Percentiles rank a stretch among this genome's conserved stretches.
These are phyloP conservation scores for Psilocybe mexicana DNA, from an alignment of 1,284 basidiomycete genomes.

Conservation along the genomic window DNA sequence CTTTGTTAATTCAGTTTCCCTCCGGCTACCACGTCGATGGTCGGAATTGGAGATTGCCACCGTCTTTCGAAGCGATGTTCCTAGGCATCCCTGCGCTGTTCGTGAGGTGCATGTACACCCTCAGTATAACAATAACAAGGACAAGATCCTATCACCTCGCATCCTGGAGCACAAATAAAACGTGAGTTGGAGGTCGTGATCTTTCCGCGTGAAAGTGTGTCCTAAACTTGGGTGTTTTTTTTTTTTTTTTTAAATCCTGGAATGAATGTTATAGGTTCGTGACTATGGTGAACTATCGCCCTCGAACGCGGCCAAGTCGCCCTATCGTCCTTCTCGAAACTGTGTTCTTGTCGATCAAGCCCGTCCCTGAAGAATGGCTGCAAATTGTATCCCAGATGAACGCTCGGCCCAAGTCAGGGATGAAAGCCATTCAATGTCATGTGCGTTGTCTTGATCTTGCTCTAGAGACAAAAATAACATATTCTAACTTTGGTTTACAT, in stretches of 20 bases:
- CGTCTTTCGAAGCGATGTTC: constrained; percentile 39
- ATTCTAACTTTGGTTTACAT: background rate
- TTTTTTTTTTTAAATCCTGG: constrained; percentile 1
- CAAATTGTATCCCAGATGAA: constrained; percentile 38
- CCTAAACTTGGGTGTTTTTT: background rate
- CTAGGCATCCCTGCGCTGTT: constrained; percentile 37
- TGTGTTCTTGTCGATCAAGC: constrained; percentile 43
- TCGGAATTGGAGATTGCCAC: constrained; percentile 37
- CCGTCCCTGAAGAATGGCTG: constrained; percentile 47
- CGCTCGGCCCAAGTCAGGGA: constrained; percentile 25
- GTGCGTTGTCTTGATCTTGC: constrained; percentile 30
- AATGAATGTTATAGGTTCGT: constrained; percentile 22
- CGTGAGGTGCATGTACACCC: constrained; percentile 35
- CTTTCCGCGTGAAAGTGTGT: background rate
- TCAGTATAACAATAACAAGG: constrained; percentile 37
- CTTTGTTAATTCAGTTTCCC: constrained; percentile 43
- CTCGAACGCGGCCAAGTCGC: constrained; percentile 28
- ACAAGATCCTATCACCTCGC: constrained; percentile 28
- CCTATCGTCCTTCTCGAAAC: constrained; percentile 24
- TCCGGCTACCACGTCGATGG: constrained; percentile 32
- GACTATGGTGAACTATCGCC: constrained; percentile 29
- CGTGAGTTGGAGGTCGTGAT: constrained; percentile 25
- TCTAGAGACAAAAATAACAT: background rate
- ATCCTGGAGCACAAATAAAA: constrained; percentile 35
- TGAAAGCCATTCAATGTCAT: constrained; percentile 43